Conservation (phyloP, 2,329 filamentous ascomycete species). For the Acarospora socialis region DNA sequence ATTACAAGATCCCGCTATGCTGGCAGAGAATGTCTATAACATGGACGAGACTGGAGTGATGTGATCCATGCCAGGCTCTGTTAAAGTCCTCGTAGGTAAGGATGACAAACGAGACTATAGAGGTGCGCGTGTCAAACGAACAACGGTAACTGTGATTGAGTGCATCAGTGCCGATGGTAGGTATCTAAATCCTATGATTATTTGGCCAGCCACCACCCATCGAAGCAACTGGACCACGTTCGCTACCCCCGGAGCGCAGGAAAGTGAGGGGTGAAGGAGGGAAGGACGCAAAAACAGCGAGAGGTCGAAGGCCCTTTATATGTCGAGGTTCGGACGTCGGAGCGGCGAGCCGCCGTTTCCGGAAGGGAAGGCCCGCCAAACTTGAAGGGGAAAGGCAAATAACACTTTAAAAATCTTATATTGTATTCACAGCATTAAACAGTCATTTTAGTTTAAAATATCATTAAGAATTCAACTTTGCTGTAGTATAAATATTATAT, state of each 20-base stretch:
- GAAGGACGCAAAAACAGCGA: no score
- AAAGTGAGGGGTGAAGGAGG: no score
- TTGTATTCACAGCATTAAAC: no score
- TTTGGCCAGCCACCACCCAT: conserved; percentile 18
- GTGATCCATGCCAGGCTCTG: conserved; percentile 16
- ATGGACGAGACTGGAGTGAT: conserved; percentile 24
- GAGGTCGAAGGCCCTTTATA: no score
- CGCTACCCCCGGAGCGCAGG: conserved; percentile 11
- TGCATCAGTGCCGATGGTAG: conserved; percentile 14
- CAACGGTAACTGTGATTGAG: conserved; percentile 15
- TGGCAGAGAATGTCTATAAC: conserved; percentile 22
- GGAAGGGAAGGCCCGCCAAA: no score
- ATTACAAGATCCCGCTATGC: conserved; percentile 15
- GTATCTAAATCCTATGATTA: conserved; percentile 16
- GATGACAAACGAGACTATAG: conserved; percentile 16
- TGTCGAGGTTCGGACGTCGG: no score
- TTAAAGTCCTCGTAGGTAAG: conserved; percentile 21
- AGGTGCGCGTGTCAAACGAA: conserved; percentile 17
- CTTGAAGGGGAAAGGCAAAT: no score
- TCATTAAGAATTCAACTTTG: no score
- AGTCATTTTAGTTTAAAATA: no score
- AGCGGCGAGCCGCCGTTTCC: no score
- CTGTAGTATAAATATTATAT: no score
- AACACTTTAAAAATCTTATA: no score
- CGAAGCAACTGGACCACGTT: conserved; percentile 17